phyloP scores from a whole-genome alignment of 495 filamentous ascomycete genomes.

The Trichoderma orchidacearum region DNA sequence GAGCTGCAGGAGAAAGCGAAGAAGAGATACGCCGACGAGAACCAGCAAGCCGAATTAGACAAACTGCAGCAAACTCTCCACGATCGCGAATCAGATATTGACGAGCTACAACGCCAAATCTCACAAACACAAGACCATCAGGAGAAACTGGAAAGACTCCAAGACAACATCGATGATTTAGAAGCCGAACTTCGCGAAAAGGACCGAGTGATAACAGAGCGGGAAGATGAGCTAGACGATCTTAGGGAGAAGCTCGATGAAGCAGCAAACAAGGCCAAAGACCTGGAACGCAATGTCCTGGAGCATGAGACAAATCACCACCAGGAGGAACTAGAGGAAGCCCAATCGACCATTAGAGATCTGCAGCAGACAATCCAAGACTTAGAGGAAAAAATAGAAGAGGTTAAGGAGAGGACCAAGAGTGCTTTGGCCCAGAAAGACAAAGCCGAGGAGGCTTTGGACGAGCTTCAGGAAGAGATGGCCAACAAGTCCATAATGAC shows the following conservation, averaged over 20 bases:
- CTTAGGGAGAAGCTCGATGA: conserved; percentile 31
- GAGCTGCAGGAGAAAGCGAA: conserved; percentile 70
- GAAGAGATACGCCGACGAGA: conserved; percentile 53
- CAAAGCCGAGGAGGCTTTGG: conserved; percentile 40
- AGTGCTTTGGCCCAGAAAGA: conserved; percentile 49
- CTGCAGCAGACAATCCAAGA: conserved; percentile 29
- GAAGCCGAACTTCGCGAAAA: conserved; percentile 43
- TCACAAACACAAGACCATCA: conserved; percentile 31
- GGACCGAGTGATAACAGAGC: conserved; percentile 28
- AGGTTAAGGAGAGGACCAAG: conserved; percentile 46
- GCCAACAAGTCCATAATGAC: conserved; percentile 65
- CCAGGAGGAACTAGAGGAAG: conserved; percentile 42
- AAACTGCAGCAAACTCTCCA: conserved; percentile 35
- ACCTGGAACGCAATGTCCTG: conserved; percentile 45
- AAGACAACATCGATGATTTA: conserved; percentile 46
- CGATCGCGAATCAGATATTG: conserved; percentile 38
- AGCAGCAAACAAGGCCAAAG: conserved; percentile 31
- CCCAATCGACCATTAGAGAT: conserved; percentile 34
- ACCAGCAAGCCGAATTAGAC: conserved; percentile 44
- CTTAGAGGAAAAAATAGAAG: conserved; percentile 35
- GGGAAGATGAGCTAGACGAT: conserved; percentile 28
- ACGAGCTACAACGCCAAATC: conserved; percentile 34
- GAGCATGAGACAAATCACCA: conserved; percentile 43
- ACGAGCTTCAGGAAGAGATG: conserved; percentile 64
- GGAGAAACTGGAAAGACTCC: conserved; percentile 34